Percentiles rank a stretch among this genome's conserved stretches.
phyloP scores from a whole-genome alignment of 1,284 basidiomycete species.

The Trametes sp. region DNA sequence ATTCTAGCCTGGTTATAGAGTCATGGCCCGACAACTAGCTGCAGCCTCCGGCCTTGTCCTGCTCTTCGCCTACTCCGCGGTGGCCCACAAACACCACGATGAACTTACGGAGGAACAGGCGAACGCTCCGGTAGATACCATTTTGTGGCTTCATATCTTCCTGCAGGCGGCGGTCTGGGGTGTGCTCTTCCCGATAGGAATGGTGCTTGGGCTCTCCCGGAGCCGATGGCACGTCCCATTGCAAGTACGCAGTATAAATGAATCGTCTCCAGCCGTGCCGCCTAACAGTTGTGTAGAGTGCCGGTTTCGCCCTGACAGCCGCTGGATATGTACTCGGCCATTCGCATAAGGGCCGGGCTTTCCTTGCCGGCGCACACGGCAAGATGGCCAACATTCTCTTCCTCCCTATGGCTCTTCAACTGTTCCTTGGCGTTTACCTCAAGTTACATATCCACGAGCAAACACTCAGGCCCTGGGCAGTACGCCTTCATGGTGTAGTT shows the following conservation, averaged over 20 bases:
- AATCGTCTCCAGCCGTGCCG: constrained; percentile 1
- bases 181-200: constrained; percentile 84
- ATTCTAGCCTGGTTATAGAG: background rate
- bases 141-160: constrained; percentile 83
- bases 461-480: constrained; percentile 77
- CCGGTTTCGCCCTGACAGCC: constrained; percentile 73
- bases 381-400: constrained; percentile 75
- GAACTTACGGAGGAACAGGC: constrained; percentile 68
- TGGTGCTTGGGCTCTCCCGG: constrained; percentile 84
- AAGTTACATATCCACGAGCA: constrained; percentile 92
- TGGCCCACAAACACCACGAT: constrained; percentile 69
- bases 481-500: constrained; percentile 79
- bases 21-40: constrained; percentile 21
- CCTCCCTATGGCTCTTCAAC: constrained; percentile 72
- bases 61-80: constrained; percentile 19
- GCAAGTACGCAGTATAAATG: constrained; percentile 57
- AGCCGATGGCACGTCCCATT: constrained; percentile 89
- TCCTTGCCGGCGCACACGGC: constrained; percentile 76
- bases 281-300: constrained; percentile 50
- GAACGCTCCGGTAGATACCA: constrained; percentile 75
- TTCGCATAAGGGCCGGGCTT: constrained; percentile 79
- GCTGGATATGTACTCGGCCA: constrained; percentile 83
- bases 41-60: constrained; percentile 26
- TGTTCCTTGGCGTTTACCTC: constrained; percentile 85
- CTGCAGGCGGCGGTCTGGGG: constrained; percentile 84